phyloP scores from a whole-genome alignment of 2,329 filamentous ascomycete genomes.

The Ophiostoma novo-ulmi region DNA sequence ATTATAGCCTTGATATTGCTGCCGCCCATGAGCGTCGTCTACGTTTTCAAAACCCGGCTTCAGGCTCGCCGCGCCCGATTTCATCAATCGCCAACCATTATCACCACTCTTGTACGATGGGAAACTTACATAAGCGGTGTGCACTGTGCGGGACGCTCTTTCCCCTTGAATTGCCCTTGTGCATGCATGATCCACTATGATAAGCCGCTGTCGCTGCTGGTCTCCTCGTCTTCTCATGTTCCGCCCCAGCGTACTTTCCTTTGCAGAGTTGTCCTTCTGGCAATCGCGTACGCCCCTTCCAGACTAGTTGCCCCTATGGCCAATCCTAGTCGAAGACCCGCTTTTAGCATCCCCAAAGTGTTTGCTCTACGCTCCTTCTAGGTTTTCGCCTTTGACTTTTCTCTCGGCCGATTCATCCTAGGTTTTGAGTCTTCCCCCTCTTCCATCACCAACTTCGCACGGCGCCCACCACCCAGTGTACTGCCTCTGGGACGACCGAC shows the following conservation, averaged over 20 bases:
- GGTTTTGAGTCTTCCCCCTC: conserved; percentile 15
- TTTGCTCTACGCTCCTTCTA: conserved; percentile 15
- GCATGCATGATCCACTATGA: background rate
- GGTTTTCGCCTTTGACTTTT: conserved; percentile 23
- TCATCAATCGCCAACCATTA: background rate
- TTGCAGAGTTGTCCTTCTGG: conserved; percentile 1
- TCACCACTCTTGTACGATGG: background rate
- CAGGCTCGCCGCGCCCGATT: background rate
- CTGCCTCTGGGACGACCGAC: conserved; percentile 8
- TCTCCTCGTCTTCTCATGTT: background rate
- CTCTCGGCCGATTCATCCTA: conserved; percentile 20
- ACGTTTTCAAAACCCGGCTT: background rate
- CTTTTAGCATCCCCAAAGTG: conserved; percentile 16
- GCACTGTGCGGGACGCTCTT: background rate
- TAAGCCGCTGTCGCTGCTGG: conserved; percentile 9
- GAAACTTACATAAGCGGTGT: background rate
- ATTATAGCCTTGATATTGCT: background rate
- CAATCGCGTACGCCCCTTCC: conserved; percentile 16
- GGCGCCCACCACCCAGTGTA: conserved; percentile 16
- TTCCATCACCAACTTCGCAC: conserved; percentile 5
- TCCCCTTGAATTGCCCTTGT: background rate
- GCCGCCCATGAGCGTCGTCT: background rate
- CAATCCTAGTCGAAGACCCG: conserved; percentile 15
- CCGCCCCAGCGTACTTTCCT: conserved; percentile 1
- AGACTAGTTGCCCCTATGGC: conserved; percentile 20